Evolutionary conservation across 2,329 filamentous ascomycete species (phyloP).

Genomic region (Arthrinium phaeospermum): DNA sequence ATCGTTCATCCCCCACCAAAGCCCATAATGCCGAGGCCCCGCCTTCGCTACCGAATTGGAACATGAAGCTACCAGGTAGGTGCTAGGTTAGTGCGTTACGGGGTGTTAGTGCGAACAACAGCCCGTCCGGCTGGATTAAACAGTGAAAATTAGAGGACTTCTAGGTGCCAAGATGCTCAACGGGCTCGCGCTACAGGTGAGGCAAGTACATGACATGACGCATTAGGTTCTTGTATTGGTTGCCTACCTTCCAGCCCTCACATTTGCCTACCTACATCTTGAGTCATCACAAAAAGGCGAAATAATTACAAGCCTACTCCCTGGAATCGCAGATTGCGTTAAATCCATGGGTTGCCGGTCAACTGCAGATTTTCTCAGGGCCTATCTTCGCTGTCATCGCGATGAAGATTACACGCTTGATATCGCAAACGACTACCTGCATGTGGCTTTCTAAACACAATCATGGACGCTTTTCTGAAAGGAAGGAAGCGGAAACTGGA

Average conservation of each 20-base stretch:
- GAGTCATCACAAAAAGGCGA: background rate
- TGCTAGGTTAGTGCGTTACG: background rate
- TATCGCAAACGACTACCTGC: background rate
- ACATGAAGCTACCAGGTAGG: background rate
- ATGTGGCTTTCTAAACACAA: background rate
- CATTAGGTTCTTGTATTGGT: background rate
- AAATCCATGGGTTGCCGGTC: background rate
- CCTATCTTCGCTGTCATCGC: background rate
- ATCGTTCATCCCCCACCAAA: background rate
- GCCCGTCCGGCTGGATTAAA: conserved; percentile 4
- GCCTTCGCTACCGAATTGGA: conserved; percentile 2
- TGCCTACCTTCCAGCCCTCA: background rate
- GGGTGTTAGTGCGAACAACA: background rate
- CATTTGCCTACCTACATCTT: background rate
- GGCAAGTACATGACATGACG: background rate
- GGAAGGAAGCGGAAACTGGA: conserved; percentile 57
- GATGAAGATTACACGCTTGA: background rate
- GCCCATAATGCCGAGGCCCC: conserved; percentile 8
- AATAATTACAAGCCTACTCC: background rate
- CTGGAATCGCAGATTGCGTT: background rate
- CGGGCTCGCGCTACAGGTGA: background rate
- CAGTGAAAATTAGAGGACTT: background rate
- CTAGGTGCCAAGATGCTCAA: background rate
- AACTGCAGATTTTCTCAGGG: background rate
- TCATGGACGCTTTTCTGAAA: conserved; percentile 65